Evolutionary conservation across 208 protist genomes (phyloP).

Genomic region (Crithidia expoeki): DNA sequence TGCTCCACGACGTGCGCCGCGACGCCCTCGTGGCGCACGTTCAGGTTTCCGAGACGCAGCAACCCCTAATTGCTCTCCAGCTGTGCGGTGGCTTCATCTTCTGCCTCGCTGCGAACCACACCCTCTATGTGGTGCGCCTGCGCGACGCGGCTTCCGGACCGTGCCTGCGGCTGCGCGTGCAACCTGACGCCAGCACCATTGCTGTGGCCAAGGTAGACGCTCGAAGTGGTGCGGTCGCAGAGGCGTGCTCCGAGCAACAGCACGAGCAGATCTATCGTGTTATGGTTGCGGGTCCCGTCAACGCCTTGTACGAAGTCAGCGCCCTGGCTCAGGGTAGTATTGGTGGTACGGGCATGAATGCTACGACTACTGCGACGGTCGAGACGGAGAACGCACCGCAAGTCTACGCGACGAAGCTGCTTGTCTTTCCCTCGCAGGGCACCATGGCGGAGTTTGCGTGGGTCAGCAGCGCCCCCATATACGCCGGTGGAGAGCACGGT

Average conservation of each 20-base stretch:
- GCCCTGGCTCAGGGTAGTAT: slow-evolving; percentile 2
- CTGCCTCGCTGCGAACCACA: slow-evolving; percentile 52
- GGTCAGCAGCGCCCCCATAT: slow-evolving; percentile 37
- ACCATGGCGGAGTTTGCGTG: slow-evolving; percentile 64
- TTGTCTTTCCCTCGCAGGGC: slow-evolving; percentile 80
- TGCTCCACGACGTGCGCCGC: slow-evolving; percentile 69
- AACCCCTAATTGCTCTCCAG: slow-evolving; percentile 51
- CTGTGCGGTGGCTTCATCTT: slow-evolving; percentile 55
- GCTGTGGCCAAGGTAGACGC: slow-evolving; percentile 31
- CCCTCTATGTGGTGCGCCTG: slow-evolving; percentile 54
- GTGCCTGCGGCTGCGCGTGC: slow-evolving; percentile 43
- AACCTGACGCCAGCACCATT: slow-evolving; percentile 54
- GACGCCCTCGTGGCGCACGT: slow-evolving; percentile 55
- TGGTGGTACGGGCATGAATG: slow-evolving; percentile 3
- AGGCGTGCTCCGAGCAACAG: background rate
- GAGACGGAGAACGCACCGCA: no score
- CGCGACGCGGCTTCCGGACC: slow-evolving; percentile 28
- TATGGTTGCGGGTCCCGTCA: slow-evolving; percentile 66
- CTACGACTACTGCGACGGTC: background rate
- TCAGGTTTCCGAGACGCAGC: slow-evolving; percentile 67
- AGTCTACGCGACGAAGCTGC: slow-evolving; percentile 49
- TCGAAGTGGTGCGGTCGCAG: no score
- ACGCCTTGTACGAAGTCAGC: slow-evolving; percentile 50
- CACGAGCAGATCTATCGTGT: slow-evolving; percentile 38
- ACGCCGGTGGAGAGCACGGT: no score